Base-by-base conservation (phyloP, 2,329 filamentous ascomycete species). In the Metarhizium guizhouense region DNA sequence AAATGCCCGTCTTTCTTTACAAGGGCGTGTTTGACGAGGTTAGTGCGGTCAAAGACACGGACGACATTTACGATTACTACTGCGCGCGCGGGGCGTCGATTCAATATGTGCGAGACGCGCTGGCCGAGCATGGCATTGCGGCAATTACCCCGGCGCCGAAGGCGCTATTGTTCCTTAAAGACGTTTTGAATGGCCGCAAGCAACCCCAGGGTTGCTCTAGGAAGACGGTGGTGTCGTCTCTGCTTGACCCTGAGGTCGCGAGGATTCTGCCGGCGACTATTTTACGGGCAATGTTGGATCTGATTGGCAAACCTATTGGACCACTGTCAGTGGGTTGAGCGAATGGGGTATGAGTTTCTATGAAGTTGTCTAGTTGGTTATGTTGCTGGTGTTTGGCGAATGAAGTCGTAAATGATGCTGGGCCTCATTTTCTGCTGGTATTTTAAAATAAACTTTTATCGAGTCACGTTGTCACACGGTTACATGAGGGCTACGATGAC, bases 241-340 rank as follows among this genome's bases (percentile, higher is more conserved):
- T 40, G 36, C 36, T 40, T 3, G 36, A 40, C 14, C 36, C 36
- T 3, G 36, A 10, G 6, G 36, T 1, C 14, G 36, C 36, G 1
- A 52, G 8, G 32, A 11, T 56, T 18, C 11, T 54, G 13, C 54
- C 43, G 3, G 1, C 14, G 2, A 25, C 48, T 10, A 10, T 56
- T 6, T 11, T 52, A 5, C 40, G 52, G 32, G 32, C 42, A 8
- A 7, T 56, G 13, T 6, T 45, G 18, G 54, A 48, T 20, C 30
- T 56, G 48, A n/a, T 52, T 14, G 54, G 54, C 6, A 49, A 52
- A 13, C 34, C 50, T 4, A 48, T 56, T 38, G 54, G 54, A 11
- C 50, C 54, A 25, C 25, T 25, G 25, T 3, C 25, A 25, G 25
- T 25, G 25, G 25, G 25, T 25, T 25, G 25, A 25, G 25, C 25